Evolutionary conservation across 345 rosid genomes (phyloP), one percentile per base, ranked within the genome.

Genomic region (Camelina hispida): DNA sequence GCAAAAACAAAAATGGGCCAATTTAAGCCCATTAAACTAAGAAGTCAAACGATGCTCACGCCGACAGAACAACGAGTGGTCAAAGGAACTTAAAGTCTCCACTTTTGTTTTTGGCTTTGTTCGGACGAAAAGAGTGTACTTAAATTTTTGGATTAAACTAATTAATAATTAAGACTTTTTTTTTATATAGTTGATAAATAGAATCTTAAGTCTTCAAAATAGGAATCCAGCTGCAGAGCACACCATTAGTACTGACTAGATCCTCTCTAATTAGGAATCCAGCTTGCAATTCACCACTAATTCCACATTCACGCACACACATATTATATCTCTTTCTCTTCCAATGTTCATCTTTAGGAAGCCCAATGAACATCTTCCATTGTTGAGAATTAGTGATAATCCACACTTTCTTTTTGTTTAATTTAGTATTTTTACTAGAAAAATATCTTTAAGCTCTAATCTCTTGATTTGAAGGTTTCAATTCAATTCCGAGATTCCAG

Each of bases 211-310:
- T 15, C 18, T 60, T 6, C 9, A 44, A 44, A 59, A 46, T 65
- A 53, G 71, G 78, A 74, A 46, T 55, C 64, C 71, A 73, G 77
- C 77, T 73, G 77, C 71, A 73, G 65, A 73, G 65, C n/a, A 9
- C 77, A 73, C 71, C 47, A 17, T 37, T 28, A 54, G 22, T 55
- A 17, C 15, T 44, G 28, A 63, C 22, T 17, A 44, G 16, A 47
- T 47, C 20, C 13, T 8, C 47, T 23, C 6, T 7, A 62, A 53
- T 12, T 46, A 62, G 75, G 80, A 65, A 69, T 63, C 28, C 75
- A 77, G 80, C 80, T 28, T 63, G 80, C 80, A 77, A 57, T 17
- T 71, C 75, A 76, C 72, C 72, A 74, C 43, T 15, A 74, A 35
- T 58, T 58, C 66, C 66, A 66, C 51, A 74, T 57, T 65, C 60